These are phyloP conservation scores for Cicer chorassanicum DNA, from an alignment of 306 rosid genomes.

Conservation along the genomic window DNA sequence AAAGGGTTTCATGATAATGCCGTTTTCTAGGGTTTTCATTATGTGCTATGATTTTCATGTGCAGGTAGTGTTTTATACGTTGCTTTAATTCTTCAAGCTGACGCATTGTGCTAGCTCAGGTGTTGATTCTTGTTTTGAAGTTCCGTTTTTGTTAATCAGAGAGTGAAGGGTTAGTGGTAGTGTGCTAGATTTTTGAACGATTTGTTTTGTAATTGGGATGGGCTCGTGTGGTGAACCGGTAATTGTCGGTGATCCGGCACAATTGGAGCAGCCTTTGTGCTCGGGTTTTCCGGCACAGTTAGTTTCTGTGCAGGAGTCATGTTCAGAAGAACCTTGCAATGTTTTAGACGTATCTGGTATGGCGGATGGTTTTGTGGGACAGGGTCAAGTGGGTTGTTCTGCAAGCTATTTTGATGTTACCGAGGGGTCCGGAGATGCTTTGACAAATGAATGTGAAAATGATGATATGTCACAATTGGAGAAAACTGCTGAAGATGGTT, in stretches of 20 bases:
- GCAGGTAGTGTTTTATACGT: conserved; percentile 39
- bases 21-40: conserved; percentile 69
- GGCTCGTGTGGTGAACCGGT: conserved; percentile 68
- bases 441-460: conserved; percentile 47
- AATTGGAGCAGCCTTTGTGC: conserved; percentile 50
- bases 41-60: conserved; percentile 44
- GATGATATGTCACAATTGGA: conserved; percentile 42
- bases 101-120: conserved; percentile 52
- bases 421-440: conserved; percentile 44
- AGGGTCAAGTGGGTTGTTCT: conserved; percentile 44
- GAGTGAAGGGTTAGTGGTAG: conserved; percentile 47
- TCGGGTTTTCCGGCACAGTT: conserved; percentile 53
- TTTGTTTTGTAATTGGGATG: conserved; percentile 54
- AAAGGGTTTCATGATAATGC: conserved; percentile 57
- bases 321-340: conserved; percentile 46
- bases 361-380: conserved; percentile 42
- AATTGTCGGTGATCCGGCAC: conserved; percentile 49
- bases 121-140: conserved; percentile 26
- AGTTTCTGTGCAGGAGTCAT: conserved; percentile 55
- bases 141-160: conserved; percentile 25
- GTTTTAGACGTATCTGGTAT: conserved; percentile 39
- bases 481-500: conserved; percentile 44
- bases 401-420: conserved; percentile 43
- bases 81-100: conserved; percentile 42
- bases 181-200: conserved; percentile 46